Percentiles rank a stretch among this genome's conserved stretches.
These are phyloP conservation scores for Coemansia reversa DNA, from an alignment of 192 early-diverging fungal species.

Conservation along the genomic window DNA sequence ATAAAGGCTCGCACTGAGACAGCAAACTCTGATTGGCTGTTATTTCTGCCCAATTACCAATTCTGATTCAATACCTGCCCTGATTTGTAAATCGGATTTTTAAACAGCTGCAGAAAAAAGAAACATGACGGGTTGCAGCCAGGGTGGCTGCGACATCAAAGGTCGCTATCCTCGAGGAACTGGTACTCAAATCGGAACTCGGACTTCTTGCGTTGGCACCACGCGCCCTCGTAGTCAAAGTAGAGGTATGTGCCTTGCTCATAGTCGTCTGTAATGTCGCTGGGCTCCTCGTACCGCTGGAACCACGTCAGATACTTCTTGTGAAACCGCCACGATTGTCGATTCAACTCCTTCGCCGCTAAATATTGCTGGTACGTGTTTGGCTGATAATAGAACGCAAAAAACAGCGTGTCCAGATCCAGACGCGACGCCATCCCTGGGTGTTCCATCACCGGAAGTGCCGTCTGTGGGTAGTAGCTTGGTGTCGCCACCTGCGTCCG, in stretches of 20 bases:
- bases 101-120: neutral
- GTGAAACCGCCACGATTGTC: constrained; percentile 97
- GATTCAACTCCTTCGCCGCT: constrained; percentile 93
- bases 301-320: constrained; percentile 99
- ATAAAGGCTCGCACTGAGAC: neutral
- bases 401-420: constrained; percentile 94
- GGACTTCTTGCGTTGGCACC: constrained; percentile 96
- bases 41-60: neutral
- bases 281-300: constrained; percentile 96
- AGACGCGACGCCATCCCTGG: constrained; percentile 86
- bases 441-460: constrained; percentile 76
- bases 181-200: constrained; percentile 95
- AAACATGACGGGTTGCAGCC: constrained; percentile 6
- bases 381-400: constrained; percentile 97
- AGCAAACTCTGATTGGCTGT: neutral
- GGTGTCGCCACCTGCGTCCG: constrained; percentile 64
- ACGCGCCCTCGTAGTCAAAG: constrained; percentile 96
- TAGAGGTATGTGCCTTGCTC: constrained; percentile 98
- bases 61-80: neutral
- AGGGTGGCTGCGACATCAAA: constrained; percentile 39
- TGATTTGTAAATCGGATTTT: constrained; percentile 2
- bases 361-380: constrained; percentile 96
- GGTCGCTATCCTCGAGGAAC: constrained; percentile 79
- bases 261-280: constrained; percentile 92
- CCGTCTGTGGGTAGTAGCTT: constrained; percentile 90